Evolutionary conservation across 1,284 basidiomycete species (phyloP).

Genomic region (Singerocomus rubriflavus): DNA sequence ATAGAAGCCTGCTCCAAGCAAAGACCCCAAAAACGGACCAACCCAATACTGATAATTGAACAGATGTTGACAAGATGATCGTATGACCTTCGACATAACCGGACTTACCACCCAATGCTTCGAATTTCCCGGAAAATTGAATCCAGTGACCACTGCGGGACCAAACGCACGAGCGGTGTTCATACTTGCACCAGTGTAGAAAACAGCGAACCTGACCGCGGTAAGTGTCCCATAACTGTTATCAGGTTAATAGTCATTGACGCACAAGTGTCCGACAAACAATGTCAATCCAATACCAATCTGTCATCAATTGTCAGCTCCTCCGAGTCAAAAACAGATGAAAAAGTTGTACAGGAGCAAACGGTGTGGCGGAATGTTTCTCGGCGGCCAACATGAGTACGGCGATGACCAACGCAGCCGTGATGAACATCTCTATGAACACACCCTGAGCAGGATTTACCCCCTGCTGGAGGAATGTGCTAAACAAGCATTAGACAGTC

Average conservation of each 20-base stretch:
- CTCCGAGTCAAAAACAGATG: neutral
- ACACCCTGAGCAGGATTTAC: conserved; percentile 55
- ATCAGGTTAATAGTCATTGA: conserved; percentile 8
- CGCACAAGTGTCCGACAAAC: conserved; percentile 63
- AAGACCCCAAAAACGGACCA: conserved; percentile 57
- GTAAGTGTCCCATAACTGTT: neutral
- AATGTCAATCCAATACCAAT: conserved; percentile 71
- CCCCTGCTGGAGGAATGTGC: conserved; percentile 44
- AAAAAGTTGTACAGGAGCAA: conserved; percentile 53
- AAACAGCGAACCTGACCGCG: conserved; percentile 43
- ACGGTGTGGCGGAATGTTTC: conserved; percentile 66
- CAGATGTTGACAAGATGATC: neutral
- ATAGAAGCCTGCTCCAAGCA: conserved; percentile 59
- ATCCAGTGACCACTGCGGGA: conserved; percentile 65
- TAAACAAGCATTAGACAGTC: conserved; percentile 22
- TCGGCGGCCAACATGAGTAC: conserved; percentile 69
- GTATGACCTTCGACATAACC: neutral
- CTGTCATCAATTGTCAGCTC: conserved; percentile 28
- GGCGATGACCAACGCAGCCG: conserved; percentile 51
- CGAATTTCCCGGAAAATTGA: conserved; percentile 36
- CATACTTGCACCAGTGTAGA: conserved; percentile 58
- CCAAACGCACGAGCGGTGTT: conserved; percentile 78
- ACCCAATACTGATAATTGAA: conserved; percentile 49
- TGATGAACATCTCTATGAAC: conserved; percentile 75
- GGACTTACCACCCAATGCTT: conserved; percentile 61